A percentile compares a stretch with the other conserved stretches of the same genome.
Evolutionary conservation across 768 basidiomycete genomes (phyloP).

Genomic region (Pleurotus citrinopileatus): DNA sequence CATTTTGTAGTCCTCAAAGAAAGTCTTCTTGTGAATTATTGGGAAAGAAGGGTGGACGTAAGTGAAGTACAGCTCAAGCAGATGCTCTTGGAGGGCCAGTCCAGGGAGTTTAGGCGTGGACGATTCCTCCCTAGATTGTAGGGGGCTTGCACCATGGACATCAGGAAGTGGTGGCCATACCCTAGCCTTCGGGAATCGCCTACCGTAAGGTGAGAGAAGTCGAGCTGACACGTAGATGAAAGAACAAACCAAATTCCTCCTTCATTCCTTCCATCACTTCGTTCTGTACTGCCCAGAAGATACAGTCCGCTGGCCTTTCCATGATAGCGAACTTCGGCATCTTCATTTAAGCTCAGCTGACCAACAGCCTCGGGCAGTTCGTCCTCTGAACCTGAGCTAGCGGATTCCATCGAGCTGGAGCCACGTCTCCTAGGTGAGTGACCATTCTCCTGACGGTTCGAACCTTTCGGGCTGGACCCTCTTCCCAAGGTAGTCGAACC

Average conservation of each 20-base stretch:
- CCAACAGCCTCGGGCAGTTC: slow-evolving; percentile 69
- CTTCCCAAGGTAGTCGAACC: slow-evolving; percentile 7
- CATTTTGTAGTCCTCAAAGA: slow-evolving; percentile 54
- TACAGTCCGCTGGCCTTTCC: slow-evolving; percentile 83
- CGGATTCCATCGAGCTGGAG: slow-evolving; percentile 29
- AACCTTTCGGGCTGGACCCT: background rate
- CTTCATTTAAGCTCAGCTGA: slow-evolving; percentile 85
- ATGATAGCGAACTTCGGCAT: slow-evolving; percentile 82
- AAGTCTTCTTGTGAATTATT: slow-evolving; percentile 67
- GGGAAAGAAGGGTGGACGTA: slow-evolving; percentile 82
- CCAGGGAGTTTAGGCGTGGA: slow-evolving; percentile 51
- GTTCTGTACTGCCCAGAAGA: slow-evolving; percentile 59
- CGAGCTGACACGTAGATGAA: slow-evolving; percentile 9
- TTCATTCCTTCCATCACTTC: slow-evolving; percentile 64
- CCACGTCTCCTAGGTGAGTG: slow-evolving; percentile 21
- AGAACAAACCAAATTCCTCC: slow-evolving; percentile 68
- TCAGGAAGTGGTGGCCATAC: slow-evolving; percentile 72
- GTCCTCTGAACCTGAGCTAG: slow-evolving; percentile 36
- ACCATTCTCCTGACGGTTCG: slow-evolving; percentile 9
- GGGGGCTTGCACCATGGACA: slow-evolving; percentile 17
- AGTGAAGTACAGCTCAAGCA: slow-evolving; percentile 76
- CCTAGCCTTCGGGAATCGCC: slow-evolving; percentile 84
- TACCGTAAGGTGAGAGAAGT: slow-evolving; percentile 22
- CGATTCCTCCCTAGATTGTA: slow-evolving; percentile 32
- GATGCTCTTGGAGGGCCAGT: slow-evolving; percentile 55